phyloP scores from a whole-genome alignment of 768 basidiomycete genomes.

The Hypholoma sublateritium region DNA sequence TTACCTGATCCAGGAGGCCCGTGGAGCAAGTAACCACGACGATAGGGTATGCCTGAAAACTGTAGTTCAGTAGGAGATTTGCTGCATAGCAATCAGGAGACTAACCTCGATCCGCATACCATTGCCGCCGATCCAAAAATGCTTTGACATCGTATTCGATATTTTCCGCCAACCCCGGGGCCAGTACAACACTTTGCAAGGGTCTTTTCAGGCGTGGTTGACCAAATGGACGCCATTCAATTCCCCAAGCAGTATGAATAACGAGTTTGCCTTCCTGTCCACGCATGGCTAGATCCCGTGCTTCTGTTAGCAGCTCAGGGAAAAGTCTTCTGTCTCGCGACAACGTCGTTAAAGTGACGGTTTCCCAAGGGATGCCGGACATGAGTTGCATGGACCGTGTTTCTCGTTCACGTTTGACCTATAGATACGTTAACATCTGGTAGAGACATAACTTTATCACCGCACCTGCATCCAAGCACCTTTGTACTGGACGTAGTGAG shows the following conservation, averaged over 20 bases:
- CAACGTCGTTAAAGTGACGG: slow-evolving; percentile 89
- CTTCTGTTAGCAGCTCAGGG: slow-evolving; percentile 78
- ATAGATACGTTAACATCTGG: background rate
- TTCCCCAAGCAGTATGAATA: slow-evolving; percentile 95
- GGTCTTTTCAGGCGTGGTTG: slow-evolving; percentile 86
- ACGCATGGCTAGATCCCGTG: slow-evolving; percentile 83
- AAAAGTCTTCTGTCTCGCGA: slow-evolving; percentile 85
- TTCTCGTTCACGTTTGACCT: slow-evolving; percentile 96
- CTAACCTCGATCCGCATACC: slow-evolving; percentile 96
- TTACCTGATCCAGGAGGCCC: slow-evolving; percentile 99
- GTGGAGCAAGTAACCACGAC: slow-evolving; percentile 91
- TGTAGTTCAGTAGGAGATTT: background rate
- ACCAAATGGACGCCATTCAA: slow-evolving; percentile 95
- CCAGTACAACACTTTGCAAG: slow-evolving; percentile 85
- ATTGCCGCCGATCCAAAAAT: slow-evolving; percentile 81
- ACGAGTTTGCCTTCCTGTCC: slow-evolving; percentile 93
- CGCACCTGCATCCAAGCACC: slow-evolving; percentile 95
- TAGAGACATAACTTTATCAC: background rate
- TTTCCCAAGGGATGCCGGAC: slow-evolving; percentile 96
- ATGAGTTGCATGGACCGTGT: slow-evolving; percentile 88
- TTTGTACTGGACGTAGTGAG: slow-evolving; percentile 86
- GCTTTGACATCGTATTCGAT: slow-evolving; percentile 80
- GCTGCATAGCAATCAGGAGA: slow-evolving; percentile 34
- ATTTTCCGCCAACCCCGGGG: slow-evolving; percentile 76
- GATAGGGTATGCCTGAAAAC: slow-evolving; percentile 91